phyloP scores from a whole-genome alignment of 108 stramenopile genomes.

The Hondaea fermentalgiana region DNA sequence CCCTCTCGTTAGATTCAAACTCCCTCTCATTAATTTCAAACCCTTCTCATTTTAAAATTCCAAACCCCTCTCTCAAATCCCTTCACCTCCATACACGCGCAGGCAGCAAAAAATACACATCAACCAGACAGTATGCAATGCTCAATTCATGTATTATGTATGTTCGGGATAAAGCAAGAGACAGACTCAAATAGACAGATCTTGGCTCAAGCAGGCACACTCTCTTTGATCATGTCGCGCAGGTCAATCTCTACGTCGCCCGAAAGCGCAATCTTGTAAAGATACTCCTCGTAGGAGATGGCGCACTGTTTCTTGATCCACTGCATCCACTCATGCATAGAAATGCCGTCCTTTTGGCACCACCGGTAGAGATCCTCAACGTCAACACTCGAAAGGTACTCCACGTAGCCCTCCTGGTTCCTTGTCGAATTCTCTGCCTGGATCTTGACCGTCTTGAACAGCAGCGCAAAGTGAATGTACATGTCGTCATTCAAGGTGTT shows the following conservation, averaged over 20 bases:
- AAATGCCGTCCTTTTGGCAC: background rate
- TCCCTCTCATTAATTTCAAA: no score
- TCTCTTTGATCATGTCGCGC: slow-evolving; percentile 16
- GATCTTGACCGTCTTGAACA: background rate
- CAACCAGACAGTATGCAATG: no score
- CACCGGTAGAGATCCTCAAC: background rate
- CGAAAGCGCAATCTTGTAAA: background rate
- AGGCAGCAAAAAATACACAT: no score
- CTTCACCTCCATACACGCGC: no score
- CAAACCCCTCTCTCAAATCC: no score
- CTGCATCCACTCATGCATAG: slow-evolving; percentile 16
- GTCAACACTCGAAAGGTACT: background rate
- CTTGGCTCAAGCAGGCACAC: background rate
- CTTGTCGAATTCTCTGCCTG: background rate
- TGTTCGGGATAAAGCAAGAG: no score
- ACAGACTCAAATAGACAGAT: no score
- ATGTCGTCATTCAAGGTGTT: background rate
- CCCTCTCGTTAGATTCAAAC: no score
- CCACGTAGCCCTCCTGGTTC: slow-evolving; percentile 13
- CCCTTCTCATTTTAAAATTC: no score
- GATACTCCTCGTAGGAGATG: background rate
- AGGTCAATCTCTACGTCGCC: background rate
- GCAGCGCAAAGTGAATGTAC: background rate
- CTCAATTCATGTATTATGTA: no score
- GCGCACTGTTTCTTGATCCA: slow-evolving; percentile 11